phyloP scores from a whole-genome alignment of 116 monocot genomes.

The Papilionanthe hybrid region DNA sequence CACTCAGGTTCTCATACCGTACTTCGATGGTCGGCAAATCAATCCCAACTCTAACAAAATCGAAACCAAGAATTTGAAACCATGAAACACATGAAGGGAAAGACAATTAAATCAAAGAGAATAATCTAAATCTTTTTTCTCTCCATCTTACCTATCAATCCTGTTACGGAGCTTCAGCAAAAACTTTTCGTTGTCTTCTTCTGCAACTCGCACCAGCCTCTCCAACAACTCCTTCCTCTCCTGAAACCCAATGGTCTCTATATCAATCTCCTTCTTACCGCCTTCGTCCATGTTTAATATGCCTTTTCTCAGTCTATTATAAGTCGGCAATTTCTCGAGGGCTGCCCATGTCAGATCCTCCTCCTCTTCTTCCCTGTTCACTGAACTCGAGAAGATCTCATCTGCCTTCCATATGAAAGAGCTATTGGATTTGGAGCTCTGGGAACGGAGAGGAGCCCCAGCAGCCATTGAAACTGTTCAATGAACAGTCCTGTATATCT shows the following conservation, averaged over 20 bases:
- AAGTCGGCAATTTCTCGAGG: conserved; percentile 19
- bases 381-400: conserved; percentile 10
- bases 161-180: conserved; percentile 51
- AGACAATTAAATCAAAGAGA: neutral
- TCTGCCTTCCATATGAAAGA: conserved; percentile 2
- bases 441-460: neutral
- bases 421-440: neutral
- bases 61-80: neutral
- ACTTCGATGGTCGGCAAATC: conserved; percentile 46
- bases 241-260: neutral
- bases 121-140: no score
- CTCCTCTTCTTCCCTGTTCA: conserved; percentile 18
- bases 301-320: conserved; percentile 13
- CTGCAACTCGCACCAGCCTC: conserved; percentile 40
- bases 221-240: conserved; percentile 22
- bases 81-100: neutral
- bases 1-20: conserved; percentile 29
- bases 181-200: conserved; percentile 63
- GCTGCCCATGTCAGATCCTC: conserved; percentile 25
- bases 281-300: conserved; percentile 1
- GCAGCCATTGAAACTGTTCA: conserved; percentile 6
- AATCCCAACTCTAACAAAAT: conserved; percentile 29
- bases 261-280: conserved; percentile 1
- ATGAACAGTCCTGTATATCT: no score
- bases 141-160: conserved; percentile 34